Conservation (phyloP, 2,329 filamentous ascomycete genomes). For the Magnaporthales sp. region DNA sequence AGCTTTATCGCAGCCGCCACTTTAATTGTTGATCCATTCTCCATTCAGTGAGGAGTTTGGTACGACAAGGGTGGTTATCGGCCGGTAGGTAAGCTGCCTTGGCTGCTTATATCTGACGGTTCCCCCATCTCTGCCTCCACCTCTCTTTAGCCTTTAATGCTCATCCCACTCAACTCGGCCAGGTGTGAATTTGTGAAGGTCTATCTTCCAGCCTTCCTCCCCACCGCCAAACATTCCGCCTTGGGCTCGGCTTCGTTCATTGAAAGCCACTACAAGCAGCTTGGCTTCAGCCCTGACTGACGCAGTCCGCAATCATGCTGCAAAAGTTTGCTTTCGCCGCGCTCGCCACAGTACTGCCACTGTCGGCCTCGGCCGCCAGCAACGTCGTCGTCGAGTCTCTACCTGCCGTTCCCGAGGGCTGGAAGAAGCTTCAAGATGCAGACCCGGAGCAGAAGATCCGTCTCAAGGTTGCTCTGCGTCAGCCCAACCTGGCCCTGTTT, state of each 20-base stretch:
- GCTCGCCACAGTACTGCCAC: neutral
- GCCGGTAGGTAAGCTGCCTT: neutral
- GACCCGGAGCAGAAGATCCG: constrained; percentile 7
- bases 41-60: neutral
- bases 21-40: neutral
- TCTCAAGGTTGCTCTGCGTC: constrained; percentile 15
- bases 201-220: neutral
- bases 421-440: constrained; percentile 9
- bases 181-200: neutral
- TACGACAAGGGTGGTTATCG: neutral
- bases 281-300: neutral
- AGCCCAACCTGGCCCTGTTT: constrained; percentile 18
- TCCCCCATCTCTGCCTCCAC: neutral
- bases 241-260: neutral
- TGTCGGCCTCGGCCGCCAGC: neutral
- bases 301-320: neutral
- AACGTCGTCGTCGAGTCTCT: constrained; percentile 12
- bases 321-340: neutral
- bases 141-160: neutral
- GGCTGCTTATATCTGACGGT: neutral
- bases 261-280: neutral
- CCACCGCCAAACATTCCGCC: no score
- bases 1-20: neutral
- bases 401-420: constrained; percentile 9
- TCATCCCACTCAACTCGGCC: neutral